Evolutionary conservation across 2,329 filamentous ascomycete genomes (phyloP), one percentile per base, ranked within the genome.

Genomic region (Cercospora zeae-maydis): DNA sequence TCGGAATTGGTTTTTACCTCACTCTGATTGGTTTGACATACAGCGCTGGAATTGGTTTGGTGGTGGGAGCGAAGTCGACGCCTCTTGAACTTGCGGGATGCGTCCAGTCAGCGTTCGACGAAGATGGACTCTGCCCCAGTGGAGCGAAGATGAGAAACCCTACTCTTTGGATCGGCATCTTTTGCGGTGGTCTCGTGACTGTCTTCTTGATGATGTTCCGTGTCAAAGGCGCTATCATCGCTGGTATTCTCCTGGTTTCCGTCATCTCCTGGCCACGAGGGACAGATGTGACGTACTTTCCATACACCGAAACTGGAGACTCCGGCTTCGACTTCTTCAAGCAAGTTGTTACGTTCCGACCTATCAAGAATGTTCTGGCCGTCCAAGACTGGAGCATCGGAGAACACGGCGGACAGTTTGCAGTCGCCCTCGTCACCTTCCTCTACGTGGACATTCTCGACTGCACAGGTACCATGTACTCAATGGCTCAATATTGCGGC

Each of bases 371-470:
- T 54, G 87, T 85, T 4, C 82, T 96, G 13, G 83, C 82, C 34
- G 91, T 88, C 1, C 89, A 92, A 73, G 79, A 91, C 62, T 96
- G 90, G 88, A 79, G 89, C 69, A 80, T 96, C 24, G 78, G 82
- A 7, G 81, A 81, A 4, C 86, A 91, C 62, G 87, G 88, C 10
- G 86, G 86, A 3, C 88, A 95, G 72, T 96, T 96, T 72, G 90
- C 88, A 30, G 82, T 95, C 55, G 92, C 92, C 0, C 86, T 96
- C 67, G 88, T 96, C 75, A 96, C 92, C 2, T 96, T 96, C 78
- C 82, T 96, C 21, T 96, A 96, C 72, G 91, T 96, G 67, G 92
- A 96, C 72, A 93, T 96, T 65, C 85, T 96, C 49, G 92, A 96
- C 76, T 88, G 86, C 68, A 96, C 92, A 0, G 92, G 91, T 70